Percentiles rank a stretch among this genome's conserved stretches.
Conservation (phyloP, 805 yeast species). For the Candida incommunis region DNA sequence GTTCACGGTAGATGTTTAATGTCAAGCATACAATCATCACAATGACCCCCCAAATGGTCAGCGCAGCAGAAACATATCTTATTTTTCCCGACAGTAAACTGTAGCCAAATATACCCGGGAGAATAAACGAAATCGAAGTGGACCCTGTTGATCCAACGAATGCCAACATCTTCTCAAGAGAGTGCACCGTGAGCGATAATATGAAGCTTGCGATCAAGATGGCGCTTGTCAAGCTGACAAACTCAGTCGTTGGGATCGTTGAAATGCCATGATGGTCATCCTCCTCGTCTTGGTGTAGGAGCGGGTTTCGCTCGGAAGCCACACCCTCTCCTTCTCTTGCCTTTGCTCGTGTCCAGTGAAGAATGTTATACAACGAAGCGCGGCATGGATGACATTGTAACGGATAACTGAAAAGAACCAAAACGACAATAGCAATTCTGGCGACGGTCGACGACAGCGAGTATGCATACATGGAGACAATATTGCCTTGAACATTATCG, state of each 20-base stretch:
- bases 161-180: conserved; percentile 72
- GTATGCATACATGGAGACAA: conserved; percentile 62
- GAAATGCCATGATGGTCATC: not conserved
- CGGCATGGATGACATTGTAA: conserved; percentile 85
- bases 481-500: conserved; percentile 60
- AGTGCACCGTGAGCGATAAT: conserved; percentile 51
- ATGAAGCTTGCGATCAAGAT: conserved; percentile 42
- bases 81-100: conserved; percentile 25
- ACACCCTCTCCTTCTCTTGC: not conserved
- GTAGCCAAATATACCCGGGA: conserved; percentile 81
- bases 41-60: conserved; percentile 52
- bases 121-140: conserved; percentile 76
- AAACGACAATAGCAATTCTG: conserved; percentile 60
- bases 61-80: conserved; percentile 34
- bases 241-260: conserved; percentile 11
- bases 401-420: conserved; percentile 79
- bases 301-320: conserved; percentile 2
- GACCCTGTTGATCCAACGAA: conserved; percentile 91
- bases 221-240: conserved; percentile 26
- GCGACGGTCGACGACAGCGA: conserved; percentile 61
- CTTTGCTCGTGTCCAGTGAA: conserved; percentile 24
- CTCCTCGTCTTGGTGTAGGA: conserved; percentile 4
- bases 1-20: conserved; percentile 15
- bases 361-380: conserved; percentile 61
- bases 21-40: conserved; percentile 57